Evolutionary conservation across 2,329 filamentous ascomycete genomes (phyloP), one percentile per base, ranked within the genome.

Genomic region (Alternaria triticina): DNA sequence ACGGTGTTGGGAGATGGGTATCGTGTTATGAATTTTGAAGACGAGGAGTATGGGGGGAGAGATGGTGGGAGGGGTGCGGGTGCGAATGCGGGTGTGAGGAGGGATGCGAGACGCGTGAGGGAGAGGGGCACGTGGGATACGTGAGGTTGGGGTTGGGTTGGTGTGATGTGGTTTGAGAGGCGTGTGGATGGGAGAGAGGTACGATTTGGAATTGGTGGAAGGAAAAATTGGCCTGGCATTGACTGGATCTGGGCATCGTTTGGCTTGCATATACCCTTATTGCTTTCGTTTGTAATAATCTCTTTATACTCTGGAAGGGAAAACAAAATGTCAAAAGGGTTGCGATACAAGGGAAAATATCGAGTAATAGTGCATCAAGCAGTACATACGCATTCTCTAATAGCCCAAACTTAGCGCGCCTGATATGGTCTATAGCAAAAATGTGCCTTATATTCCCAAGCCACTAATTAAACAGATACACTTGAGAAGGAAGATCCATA

Each of bases 91-190:
- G 57, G 27, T 11, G 33, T 54, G 11, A 50, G 57, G 13, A 65
- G 60, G 45, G 54, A 46, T 59, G 46, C 59, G 25, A 66, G 63
- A 45, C 17, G 57, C 13, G 20, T 62, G 45, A 59, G 62, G 49
- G 68, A 67, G 30, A 64, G 64, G 54, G 56, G 59, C 46, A 59
- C 58, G 25, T 61, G 59, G 61, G 46, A 60, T 40, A 30, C 9
- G 11, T 27, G 46, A 50, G 7, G 6, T 4, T 23, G 43, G n/a
- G 43, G 5, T 17, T 27, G 11, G 36, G n/a, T 40, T 15, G n/a
- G 15, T 10, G 33, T n/a, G 15, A n/a, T n/a, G n/a, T 9, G 17
- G 47, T 25, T 25, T 25, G 8, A 5, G 23, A 25, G 20, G 20
- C 4, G 2, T 22, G 20, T 25, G 23, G 23, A 25, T 8, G 5